phyloP scores from a whole-genome alignment of 164 flowering plant genomes.

The Kalanchoe fedtschenkoi region DNA sequence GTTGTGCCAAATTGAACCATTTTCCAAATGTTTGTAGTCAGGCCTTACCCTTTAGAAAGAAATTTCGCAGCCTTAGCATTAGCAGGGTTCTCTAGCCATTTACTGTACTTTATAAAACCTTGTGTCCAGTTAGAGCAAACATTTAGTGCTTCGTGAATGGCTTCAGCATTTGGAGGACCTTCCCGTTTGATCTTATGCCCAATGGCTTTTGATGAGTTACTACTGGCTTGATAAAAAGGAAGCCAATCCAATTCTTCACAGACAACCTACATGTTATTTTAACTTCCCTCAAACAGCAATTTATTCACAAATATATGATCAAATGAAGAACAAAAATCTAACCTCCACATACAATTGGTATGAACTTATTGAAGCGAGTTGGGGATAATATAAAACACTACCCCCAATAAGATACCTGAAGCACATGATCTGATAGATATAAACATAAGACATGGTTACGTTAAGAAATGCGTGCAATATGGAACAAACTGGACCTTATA shows the following conservation, averaged over 20 bases:
- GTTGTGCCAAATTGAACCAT: too few relatives aligned
- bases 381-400: constrained; percentile 89
- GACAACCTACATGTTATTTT: constrained; percentile 47
- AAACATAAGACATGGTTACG: constrained; percentile 5
- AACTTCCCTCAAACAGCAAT: not conserved
- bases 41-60: constrained; percentile 72
- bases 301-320: constrained; percentile 5
- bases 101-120: constrained; percentile 87
- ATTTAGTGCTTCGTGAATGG: constrained; percentile 58
- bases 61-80: constrained; percentile 87
- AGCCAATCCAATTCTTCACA: constrained; percentile 99
- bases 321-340: constrained; percentile 19
- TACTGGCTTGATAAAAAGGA: constrained; percentile 63
- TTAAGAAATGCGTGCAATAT: not conserved
- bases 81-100: constrained; percentile 79
- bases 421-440: constrained; percentile 1
- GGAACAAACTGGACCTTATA: constrained; percentile 40
- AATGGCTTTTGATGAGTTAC: constrained; percentile 28
- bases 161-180: constrained; percentile 61
- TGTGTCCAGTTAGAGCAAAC: constrained; percentile 85
- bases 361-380: constrained; percentile 91
- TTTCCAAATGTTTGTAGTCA: not conserved
- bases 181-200: constrained; percentile 44
- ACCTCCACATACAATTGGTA: constrained; percentile 99
- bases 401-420: constrained; percentile 87